Evolutionary conservation across 495 filamentous ascomycete species (phyloP).

Genomic region (Aspergillus ostianus): DNA sequence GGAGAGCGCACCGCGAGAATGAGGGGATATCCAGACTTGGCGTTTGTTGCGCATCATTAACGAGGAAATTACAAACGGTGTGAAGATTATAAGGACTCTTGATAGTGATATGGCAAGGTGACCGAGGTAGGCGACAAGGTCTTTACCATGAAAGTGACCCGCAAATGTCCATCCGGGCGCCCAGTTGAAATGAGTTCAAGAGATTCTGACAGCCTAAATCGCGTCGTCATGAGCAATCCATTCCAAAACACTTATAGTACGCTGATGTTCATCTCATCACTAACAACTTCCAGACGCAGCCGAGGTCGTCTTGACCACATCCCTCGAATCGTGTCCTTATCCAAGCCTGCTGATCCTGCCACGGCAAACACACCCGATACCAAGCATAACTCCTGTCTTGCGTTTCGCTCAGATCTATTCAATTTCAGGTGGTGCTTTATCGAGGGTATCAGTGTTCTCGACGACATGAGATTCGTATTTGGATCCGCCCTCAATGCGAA

Average conservation of each 20-base stretch:
- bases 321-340: background rate
- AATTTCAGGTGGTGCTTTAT: slow-evolving; percentile 1
- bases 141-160: too few species aligned
- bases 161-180: too few species aligned
- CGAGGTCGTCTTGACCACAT: slow-evolving; percentile 11
- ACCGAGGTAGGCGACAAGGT: too few species aligned
- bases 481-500: slow-evolving; percentile 15
- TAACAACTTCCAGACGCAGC: background rate
- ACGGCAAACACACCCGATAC: slow-evolving; percentile 15
- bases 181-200: too few species aligned
- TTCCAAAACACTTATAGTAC: background rate
- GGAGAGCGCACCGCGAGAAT: too few species aligned
- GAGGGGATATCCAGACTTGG: too few species aligned
- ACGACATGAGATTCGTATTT: slow-evolving; percentile 19
- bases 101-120: too few species aligned
- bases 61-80: too few species aligned
- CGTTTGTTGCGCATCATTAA: too few species aligned
- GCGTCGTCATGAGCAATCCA: too few species aligned
- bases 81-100: too few species aligned
- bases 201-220: too few species aligned
- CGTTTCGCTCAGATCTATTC: background rate
- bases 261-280: background rate
- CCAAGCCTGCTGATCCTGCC: slow-evolving; percentile 1
- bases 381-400: background rate
- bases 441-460: slow-evolving; percentile 11